Evolutionary conservation across 1,139 yeast genomes (phyloP).

Genomic region (Lodderomyces theae): DNA sequence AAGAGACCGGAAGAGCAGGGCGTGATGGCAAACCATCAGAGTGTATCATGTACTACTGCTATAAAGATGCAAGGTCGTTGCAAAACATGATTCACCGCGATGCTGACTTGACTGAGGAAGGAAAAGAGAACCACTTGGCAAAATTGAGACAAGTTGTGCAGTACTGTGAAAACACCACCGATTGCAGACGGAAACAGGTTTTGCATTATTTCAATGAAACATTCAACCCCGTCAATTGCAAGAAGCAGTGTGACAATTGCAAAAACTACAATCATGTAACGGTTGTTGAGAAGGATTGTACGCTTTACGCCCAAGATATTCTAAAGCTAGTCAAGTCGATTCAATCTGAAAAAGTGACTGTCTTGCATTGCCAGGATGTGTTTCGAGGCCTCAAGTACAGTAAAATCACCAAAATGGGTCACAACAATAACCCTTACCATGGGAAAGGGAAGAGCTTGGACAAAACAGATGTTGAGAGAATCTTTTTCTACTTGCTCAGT

Average conservation of each 20-base stretch:
- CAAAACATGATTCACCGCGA: conserved; percentile 79
- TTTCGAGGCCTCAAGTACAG: conserved; percentile 70
- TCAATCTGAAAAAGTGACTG: conserved; percentile 63
- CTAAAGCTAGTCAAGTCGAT: conserved; percentile 57
- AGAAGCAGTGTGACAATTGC: conserved; percentile 85
- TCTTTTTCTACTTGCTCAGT: conserved; percentile 73
- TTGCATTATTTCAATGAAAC: conserved; percentile 85
- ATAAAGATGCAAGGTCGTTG: conserved; percentile 70
- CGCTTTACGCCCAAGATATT: conserved; percentile 59
- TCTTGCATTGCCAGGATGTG: conserved; percentile 78
- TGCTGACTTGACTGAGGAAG: conserved; percentile 57
- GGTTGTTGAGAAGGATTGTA: conserved; percentile 64
- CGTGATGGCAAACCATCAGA: conserved; percentile 83
- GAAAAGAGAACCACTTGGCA: conserved; percentile 73
- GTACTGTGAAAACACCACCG: conserved; percentile 87
- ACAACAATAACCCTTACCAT: conserved; percentile 56
- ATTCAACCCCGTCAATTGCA: conserved; percentile 67
- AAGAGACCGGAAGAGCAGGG: conserved; percentile 99
- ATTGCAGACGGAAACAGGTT: conserved; percentile 87
- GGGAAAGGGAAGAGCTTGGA: conserved; percentile 67
- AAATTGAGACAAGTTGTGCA: conserved; percentile 82
- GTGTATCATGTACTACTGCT: conserved; percentile 78
- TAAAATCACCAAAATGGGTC: conserved; percentile 62
- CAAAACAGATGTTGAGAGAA: conserved; percentile 72
- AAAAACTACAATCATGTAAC: conserved; percentile 40